Conservation (phyloP, 805 yeast genomes). For the Dipodascopsis tothii region DNA sequence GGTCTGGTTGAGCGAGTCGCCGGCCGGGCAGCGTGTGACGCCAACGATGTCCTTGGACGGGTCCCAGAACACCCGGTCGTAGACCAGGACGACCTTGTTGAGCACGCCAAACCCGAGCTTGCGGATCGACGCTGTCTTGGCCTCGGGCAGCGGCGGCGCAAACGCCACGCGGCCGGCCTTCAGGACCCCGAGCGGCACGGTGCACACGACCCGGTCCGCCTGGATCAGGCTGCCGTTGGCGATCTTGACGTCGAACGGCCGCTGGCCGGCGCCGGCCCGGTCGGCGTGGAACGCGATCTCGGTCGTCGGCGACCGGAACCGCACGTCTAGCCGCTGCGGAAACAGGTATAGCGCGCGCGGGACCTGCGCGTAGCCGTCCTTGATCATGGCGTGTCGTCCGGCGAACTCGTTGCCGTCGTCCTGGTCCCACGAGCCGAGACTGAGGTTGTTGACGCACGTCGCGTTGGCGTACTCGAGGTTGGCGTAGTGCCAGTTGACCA, state of each 20-base stretch:
- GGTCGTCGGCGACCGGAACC: constrained; percentile 35
- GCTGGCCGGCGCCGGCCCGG: constrained; percentile 22
- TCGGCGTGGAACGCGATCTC: constrained; percentile 35
- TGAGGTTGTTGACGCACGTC: constrained; percentile 30
- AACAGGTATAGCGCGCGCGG: constrained; percentile 34
- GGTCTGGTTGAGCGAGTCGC: constrained; percentile 15
- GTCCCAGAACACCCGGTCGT: constrained; percentile 37
- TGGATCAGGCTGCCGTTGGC: constrained; percentile 37
- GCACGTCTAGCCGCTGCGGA: constrained; percentile 35
- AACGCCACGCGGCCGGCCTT: constrained; percentile 35
- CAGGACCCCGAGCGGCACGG: constrained; percentile 38
- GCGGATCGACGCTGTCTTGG: constrained; percentile 36
- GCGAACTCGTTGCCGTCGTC: constrained; percentile 36
- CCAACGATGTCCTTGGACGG: constrained; percentile 29
- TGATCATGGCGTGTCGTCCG: constrained; percentile 35
- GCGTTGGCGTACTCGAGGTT: constrained; percentile 36
- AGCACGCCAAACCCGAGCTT: constrained; percentile 36
- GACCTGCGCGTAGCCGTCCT: constrained; percentile 33
- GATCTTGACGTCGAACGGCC: constrained; percentile 24
- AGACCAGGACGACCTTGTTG: constrained; percentile 35
- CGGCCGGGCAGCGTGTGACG: constrained; percentile 24
- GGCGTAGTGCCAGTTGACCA: constrained; percentile 37
- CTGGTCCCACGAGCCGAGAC: constrained; percentile 37
- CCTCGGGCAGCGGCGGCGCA: constrained; percentile 37
- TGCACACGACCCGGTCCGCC: constrained; percentile 36